Evolutionary conservation across 768 basidiomycete species (phyloP), one percentile per base, ranked within the genome.

Genomic region (Floccularia luteovirens): DNA sequence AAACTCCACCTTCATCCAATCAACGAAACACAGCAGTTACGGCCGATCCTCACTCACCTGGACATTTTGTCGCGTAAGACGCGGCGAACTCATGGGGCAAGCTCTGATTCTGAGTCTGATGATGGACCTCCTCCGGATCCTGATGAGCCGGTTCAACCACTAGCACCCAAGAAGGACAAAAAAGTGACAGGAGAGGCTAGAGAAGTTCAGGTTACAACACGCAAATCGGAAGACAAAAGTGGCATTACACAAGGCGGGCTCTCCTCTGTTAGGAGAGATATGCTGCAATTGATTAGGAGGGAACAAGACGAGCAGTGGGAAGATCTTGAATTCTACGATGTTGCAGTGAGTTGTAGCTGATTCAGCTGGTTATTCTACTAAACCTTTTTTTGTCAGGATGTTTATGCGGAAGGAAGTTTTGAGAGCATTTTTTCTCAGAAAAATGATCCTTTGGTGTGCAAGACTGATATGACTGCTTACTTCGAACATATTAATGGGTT

Each of bases 271-370:
- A 69, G 88, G 36, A 70, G 85, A 50, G 88, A 91, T 48, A 87
- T 91, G 74, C 57, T 91, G 17, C 69, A 74, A 35, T 64, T 72
- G n/a, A 77, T 89, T 27, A 74, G 84, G 21, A 63, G 64, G 2
- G 88, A 90, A 53, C 83, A 88, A 50, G 87, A 89, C 39, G 88
- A 88, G 52, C 60, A 59, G 38, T 91, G 88, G 88, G 63, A 79
- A 49, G 65, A 75, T 33, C 63, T 87, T 17, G 68, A 79, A 36
- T 89, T 79, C 55, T 77, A 65, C 50, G 79, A 78, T 48, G 68
- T 67, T 27, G 70, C 75, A 62, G 88, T 90, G 75, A 57, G 20
- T 39, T 24, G 19, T 22, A 23, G 5, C 36, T 11, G 28, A 16
- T 36, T 32, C 44, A 38, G 17, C 13, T 31, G 20, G 28, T 17